Evolutionary conservation across 1,284 basidiomycete species (phyloP).

Genomic region (Boletus sp.): DNA sequence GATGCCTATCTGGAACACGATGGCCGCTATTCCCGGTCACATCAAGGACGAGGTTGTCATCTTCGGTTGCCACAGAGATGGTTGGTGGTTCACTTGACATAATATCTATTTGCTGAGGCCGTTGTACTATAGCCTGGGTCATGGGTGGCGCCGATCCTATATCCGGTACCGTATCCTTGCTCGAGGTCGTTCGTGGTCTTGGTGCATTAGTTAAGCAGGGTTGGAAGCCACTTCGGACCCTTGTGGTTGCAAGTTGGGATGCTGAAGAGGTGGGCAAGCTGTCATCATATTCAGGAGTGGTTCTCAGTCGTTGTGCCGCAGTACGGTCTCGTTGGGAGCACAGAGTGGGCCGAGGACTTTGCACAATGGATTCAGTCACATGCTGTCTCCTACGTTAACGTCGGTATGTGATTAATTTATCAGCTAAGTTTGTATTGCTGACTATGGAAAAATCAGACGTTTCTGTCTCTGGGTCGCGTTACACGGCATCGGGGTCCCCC

Average conservation of each 20-base stretch:
- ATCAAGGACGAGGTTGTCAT: constrained; percentile 84
- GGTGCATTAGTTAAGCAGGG: constrained; percentile 68
- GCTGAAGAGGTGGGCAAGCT: constrained; percentile 69
- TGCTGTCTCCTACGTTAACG: constrained; percentile 86
- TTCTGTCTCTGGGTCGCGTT: constrained; percentile 67
- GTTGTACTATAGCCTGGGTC: constrained; percentile 41
- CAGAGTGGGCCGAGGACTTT: constrained; percentile 90
- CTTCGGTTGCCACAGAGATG: constrained; percentile 85
- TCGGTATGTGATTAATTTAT: constrained; percentile 43
- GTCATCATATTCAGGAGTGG: background rate
- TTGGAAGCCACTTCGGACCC: constrained; percentile 87
- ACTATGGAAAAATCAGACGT: constrained; percentile 40
- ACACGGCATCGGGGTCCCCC: constrained; percentile 56
- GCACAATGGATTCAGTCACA: constrained; percentile 73
- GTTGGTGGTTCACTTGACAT: constrained; percentile 35
- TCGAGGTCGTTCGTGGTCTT: constrained; percentile 82
- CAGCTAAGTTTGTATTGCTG: constrained; percentile 6
- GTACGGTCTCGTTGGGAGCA: constrained; percentile 83
- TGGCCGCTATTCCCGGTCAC: constrained; percentile 87
- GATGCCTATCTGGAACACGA: constrained; percentile 84
- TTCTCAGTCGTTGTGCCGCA: constrained; percentile 28
- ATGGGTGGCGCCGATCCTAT: constrained; percentile 83
- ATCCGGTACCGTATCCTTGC: constrained; percentile 82
- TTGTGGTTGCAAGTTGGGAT: constrained; percentile 91
- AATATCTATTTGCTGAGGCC: constrained; percentile 25